Percentiles rank a stretch among this genome's conserved stretches.
Conservation (phyloP, 768 basidiomycete species). For the Russula lepida region DNA sequence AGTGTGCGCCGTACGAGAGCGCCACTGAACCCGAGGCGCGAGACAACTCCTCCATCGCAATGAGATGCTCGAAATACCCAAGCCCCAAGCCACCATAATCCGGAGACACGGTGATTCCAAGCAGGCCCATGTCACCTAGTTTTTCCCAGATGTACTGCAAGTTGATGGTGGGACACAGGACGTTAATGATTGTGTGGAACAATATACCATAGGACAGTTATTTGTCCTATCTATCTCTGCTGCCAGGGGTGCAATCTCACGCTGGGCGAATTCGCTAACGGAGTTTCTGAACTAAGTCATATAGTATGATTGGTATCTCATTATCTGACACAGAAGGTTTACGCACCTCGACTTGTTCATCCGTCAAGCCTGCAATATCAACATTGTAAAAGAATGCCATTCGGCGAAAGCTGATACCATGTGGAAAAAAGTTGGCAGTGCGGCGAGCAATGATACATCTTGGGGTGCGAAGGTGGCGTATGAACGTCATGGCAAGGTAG, state of each 20-base stretch:
- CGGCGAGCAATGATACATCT: background rate
- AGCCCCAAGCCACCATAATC: slow-evolving; percentile 76
- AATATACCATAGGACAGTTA: slow-evolving; percentile 61
- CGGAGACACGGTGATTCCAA: slow-evolving; percentile 77
- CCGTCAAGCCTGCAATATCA: slow-evolving; percentile 66
- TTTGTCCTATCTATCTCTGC: slow-evolving; percentile 82
- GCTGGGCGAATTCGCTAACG: slow-evolving; percentile 69
- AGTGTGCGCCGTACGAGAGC: slow-evolving; percentile 87
- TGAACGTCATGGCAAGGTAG: background rate
- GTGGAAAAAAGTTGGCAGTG: background rate
- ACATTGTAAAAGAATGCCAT: slow-evolving; percentile 57
- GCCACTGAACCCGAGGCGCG: slow-evolving; percentile 87
- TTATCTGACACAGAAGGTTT: background rate
- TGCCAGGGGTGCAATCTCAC: slow-evolving; percentile 79
- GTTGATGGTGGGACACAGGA: background rate
- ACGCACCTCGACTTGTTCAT: slow-evolving; percentile 71
- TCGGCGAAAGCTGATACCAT: background rate
- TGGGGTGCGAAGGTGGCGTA: background rate
- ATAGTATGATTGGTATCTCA: background rate
- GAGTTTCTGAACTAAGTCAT: slow-evolving; percentile 65
- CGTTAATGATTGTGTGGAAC: background rate
- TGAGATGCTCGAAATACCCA: slow-evolving; percentile 80
- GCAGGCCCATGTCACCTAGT: slow-evolving; percentile 85
- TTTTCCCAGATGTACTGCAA: slow-evolving; percentile 80
- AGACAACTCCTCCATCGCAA: slow-evolving; percentile 94